Percentiles rank a stretch among this genome's conserved stretches.
Evolutionary conservation across 2,329 filamentous ascomycete species (phyloP).

Genomic region (Trichoderma semiorbis): DNA sequence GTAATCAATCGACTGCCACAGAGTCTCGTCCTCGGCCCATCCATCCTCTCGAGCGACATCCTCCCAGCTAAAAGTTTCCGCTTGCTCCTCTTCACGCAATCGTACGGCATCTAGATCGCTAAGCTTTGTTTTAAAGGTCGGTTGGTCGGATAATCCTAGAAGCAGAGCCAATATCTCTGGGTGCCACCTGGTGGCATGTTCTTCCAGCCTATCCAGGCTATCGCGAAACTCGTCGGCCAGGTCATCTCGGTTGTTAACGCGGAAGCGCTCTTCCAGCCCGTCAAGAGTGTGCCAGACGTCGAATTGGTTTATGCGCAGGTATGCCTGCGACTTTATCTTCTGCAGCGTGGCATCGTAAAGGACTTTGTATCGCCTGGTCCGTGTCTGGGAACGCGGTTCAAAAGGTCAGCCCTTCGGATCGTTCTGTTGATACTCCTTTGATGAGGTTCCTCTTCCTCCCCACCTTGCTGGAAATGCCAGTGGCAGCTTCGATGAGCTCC

Average conservation of each 20-base stretch:
- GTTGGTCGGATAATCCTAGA: slow-evolving; percentile 76
- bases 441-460: slow-evolving; percentile 14
- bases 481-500: slow-evolving; percentile 65
- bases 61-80: slow-evolving; percentile 65
- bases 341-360: slow-evolving; percentile 50
- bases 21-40: slow-evolving; percentile 60
- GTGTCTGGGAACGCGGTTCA: slow-evolving; percentile 22
- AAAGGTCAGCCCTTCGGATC: slow-evolving; percentile 14
- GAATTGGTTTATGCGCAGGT: slow-evolving; percentile 71
- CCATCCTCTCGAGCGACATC: slow-evolving; percentile 76
- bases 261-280: slow-evolving; percentile 82
- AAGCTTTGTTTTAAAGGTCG: slow-evolving; percentile 65
- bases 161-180: slow-evolving; percentile 79
- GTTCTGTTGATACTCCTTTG: neutral
- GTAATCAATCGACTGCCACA: slow-evolving; percentile 72
- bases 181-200: slow-evolving; percentile 57
- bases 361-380: slow-evolving; percentile 38
- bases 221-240: slow-evolving; percentile 68
- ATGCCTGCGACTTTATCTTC: slow-evolving; percentile 52
- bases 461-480: slow-evolving; percentile 54
- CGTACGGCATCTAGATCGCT: slow-evolving; percentile 57
- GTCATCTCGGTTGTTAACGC: slow-evolving; percentile 72
- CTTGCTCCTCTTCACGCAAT: slow-evolving; percentile 38
- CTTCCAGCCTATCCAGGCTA: slow-evolving; percentile 57
- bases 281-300: slow-evolving; percentile 62